Conservation (phyloP, 148 eudicot genomes). For the Simmondsia chinensis region DNA sequence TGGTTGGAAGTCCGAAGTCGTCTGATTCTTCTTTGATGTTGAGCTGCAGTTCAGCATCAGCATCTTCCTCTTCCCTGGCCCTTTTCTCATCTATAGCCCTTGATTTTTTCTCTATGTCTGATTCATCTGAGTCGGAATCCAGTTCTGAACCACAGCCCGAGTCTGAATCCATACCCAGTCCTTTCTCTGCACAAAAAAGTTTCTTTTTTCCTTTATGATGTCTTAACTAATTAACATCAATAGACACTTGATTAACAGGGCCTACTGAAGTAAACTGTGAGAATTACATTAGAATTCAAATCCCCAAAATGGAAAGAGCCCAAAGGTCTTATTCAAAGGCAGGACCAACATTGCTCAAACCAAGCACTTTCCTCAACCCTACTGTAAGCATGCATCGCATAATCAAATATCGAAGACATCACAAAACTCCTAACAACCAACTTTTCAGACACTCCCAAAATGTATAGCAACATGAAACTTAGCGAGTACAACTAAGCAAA, state of each 20-base stretch:
- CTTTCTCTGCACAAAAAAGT: conserved; percentile 6
- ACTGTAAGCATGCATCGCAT: too few relatives aligned
- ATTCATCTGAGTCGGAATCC: conserved; percentile 27
- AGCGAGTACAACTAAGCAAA: too few relatives aligned
- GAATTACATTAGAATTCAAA: too few relatives aligned
- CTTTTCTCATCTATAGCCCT: conserved; percentile 32
- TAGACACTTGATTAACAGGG: not conserved
- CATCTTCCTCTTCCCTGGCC: conserved; percentile 38
- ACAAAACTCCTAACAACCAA: too few relatives aligned
- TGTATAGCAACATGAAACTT: too few relatives aligned
- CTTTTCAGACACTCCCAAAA: too few relatives aligned
- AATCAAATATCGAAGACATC: too few relatives aligned
- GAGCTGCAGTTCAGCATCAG: conserved; percentile 37
- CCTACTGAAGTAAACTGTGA: not conserved
- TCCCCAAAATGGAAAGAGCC: too few relatives aligned
- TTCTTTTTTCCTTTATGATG: conserved; percentile 13
- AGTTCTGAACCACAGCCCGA: conserved; percentile 29
- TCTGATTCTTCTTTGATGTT: conserved; percentile 63
- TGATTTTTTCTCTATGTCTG: conserved; percentile 40
- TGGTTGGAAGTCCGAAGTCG: conserved; percentile 57
- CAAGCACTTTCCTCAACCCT: too few relatives aligned
- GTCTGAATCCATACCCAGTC: conserved; percentile 15
- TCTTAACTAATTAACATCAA: not conserved
- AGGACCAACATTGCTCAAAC: too few relatives aligned
- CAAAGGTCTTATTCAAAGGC: too few relatives aligned